These are phyloP conservation scores for Triangularia verruculosa DNA, from an alignment of 2,329 filamentous ascomycete genomes.

Conservation along the genomic window DNA sequence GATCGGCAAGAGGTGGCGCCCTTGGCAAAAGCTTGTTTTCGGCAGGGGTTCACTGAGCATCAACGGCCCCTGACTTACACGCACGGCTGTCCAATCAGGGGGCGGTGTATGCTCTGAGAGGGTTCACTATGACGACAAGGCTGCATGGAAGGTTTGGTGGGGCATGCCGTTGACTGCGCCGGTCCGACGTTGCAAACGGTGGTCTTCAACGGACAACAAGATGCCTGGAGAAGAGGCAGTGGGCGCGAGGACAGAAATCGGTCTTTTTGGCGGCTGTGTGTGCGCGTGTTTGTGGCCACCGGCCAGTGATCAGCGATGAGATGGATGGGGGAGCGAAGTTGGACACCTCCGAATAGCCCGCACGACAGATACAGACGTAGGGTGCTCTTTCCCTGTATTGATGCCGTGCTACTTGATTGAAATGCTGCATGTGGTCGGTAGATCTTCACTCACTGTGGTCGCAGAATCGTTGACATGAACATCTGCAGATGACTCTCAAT, in stretches of 20 bases:
- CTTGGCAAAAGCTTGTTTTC: slow-evolving; percentile 7
- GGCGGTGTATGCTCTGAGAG: not conserved
- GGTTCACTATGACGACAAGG: not conserved
- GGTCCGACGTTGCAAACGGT: not conserved
- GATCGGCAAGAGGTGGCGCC: not conserved
- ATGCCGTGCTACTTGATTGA: not conserved
- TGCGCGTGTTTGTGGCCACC: not conserved
- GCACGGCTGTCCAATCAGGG: not conserved
- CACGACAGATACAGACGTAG: not conserved
- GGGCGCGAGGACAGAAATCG: not conserved
- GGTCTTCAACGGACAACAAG: not conserved
- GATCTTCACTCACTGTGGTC: not conserved
- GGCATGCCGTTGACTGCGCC: not conserved
- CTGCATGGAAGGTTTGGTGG: not conserved
- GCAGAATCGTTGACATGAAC: not conserved
- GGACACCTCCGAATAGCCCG: not conserved
- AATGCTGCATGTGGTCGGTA: not conserved
- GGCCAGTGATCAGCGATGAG: not conserved
- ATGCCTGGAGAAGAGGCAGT: not conserved
- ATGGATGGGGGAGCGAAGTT: not conserved
- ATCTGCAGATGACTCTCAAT: not conserved
- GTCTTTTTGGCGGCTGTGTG: not conserved
- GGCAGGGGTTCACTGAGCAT: not conserved
- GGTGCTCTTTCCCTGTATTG: not conserved
- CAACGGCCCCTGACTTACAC: not conserved